A percentile compares a stretch with the other conserved stretches of the same genome.
These are phyloP conservation scores for Petasospora fabianii DNA, from an alignment of 1,139 yeast species.

Conservation along the genomic window DNA sequence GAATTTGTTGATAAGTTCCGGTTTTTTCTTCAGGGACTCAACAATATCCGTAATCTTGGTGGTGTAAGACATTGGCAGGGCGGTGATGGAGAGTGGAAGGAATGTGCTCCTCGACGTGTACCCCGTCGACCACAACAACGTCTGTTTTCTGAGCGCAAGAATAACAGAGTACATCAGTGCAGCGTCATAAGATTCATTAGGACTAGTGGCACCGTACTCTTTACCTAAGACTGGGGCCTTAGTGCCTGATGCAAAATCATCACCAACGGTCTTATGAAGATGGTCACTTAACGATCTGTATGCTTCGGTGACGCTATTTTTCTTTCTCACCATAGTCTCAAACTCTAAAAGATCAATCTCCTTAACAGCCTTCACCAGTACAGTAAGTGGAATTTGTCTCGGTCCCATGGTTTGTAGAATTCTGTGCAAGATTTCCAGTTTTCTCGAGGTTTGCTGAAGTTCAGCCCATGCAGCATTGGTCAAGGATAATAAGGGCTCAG, in stretches of 20 bases:
- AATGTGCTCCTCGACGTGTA: conserved; percentile 27
- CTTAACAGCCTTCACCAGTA: conserved; percentile 38
- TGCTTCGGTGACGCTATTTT: conserved; percentile 16
- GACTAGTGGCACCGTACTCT: conserved; percentile 7
- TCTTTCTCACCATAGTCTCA: conserved; percentile 5
- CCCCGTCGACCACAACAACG: conserved; percentile 39
- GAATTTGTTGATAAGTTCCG: conserved; percentile 20
- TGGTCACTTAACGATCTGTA: conserved; percentile 25
- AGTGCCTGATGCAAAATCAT: conserved; percentile 25
- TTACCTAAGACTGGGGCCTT: conserved; percentile 29
- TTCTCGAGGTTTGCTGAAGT: conserved; percentile 34
- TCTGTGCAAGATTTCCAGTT: conserved; percentile 53
- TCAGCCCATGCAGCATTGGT: conserved; percentile 33
- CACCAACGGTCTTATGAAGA: conserved; percentile 19
- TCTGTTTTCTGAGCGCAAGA: conserved; percentile 44
- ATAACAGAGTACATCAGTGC: conserved; percentile 42
- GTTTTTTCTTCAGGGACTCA: conserved; percentile 30
- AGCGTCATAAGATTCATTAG: conserved; percentile 13
- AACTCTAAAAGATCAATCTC: conserved; percentile 25
- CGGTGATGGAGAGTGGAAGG: conserved; percentile 44
- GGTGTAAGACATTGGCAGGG: conserved; percentile 42
- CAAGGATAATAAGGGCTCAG: conserved; percentile 26
- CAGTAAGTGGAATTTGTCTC: conserved; percentile 47
- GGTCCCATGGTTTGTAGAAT: conserved; percentile 48
- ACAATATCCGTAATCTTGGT: conserved; percentile 33